Evolutionary conservation across 768 basidiomycete genomes (phyloP).

Genomic region (Imleria badia): DNA sequence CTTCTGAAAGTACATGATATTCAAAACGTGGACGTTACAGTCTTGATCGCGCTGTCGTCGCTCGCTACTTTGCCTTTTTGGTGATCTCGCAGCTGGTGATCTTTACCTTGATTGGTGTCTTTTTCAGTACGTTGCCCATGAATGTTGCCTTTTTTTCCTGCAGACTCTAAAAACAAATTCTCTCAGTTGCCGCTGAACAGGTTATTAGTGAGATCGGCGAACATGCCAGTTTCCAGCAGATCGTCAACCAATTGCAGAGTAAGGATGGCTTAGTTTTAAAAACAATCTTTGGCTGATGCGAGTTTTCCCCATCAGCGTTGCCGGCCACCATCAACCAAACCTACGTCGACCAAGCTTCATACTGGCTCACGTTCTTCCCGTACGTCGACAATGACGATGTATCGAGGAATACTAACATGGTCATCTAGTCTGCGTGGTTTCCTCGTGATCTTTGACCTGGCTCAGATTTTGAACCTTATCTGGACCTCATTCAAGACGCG

Average conservation of each 20-base stretch:
- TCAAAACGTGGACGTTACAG: slow-evolving; percentile 39
- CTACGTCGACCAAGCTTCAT: slow-evolving; percentile 89
- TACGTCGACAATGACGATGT: slow-evolving; percentile 38
- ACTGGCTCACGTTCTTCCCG: slow-evolving; percentile 95
- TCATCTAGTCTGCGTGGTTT: slow-evolving; percentile 80
- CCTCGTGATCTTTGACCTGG: slow-evolving; percentile 91
- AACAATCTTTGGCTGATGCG: not conserved
- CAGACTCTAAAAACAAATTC: not conserved
- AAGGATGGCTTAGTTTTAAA: slow-evolving; percentile 2
- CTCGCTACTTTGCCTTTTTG: slow-evolving; percentile 91
- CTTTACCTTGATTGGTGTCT: slow-evolving; percentile 90
- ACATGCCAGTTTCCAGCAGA: slow-evolving; percentile 44
- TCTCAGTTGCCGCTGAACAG: slow-evolving; percentile 34
- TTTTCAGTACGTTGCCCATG: slow-evolving; percentile 62
- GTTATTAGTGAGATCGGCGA: slow-evolving; percentile 49
- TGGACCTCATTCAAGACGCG: slow-evolving; percentile 83
- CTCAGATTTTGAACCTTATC: slow-evolving; percentile 89
- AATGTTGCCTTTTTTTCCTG: not conserved
- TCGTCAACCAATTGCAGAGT: slow-evolving; percentile 49
- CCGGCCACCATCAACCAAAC: slow-evolving; percentile 77
- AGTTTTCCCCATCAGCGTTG: slow-evolving; percentile 53
- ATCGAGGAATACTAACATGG: slow-evolving; percentile 1
- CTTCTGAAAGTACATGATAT: not conserved
- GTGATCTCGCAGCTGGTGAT: slow-evolving; percentile 92
- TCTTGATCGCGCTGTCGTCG: slow-evolving; percentile 87